Base-by-base conservation (phyloP, 306 rosid genomes). In the Trifolium dubium region DNA sequence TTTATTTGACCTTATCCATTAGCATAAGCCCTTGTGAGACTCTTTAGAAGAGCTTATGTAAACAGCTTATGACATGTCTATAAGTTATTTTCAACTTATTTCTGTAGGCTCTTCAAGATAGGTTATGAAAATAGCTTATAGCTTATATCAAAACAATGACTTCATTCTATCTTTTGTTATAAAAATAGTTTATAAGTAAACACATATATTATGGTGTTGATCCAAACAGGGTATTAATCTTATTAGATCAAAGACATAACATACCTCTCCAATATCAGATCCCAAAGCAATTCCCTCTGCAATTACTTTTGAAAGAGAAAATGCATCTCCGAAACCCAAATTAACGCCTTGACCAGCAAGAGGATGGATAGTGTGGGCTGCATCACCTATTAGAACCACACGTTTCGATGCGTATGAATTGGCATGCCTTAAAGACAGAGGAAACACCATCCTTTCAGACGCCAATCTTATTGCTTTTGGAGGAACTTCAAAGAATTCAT, bases 321-420 rank as follows among this genome's bases (percentile, higher is more conserved):
- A 82, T 35, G 95, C 97, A 69, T 91, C 96, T 60, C 92, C 96
- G 63, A 91, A 94, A 71, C 98, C 98, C 80, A 91, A 71, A 86
- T 94, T 91, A 69, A 94, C 98, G 58, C 97, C 97, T 88, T 89
- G 98, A 77, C 97, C 98, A 59, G 96, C 98, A 83, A 94, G 86
- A 61, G 98, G 96, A 76, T 91, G 98, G 77, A 94, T 90, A 7
- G 92, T 91, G 82, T 94, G 98, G 14, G 97, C 96, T 30, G 97
- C 96, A 82, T 94, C 97, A 9, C 97, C 97, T n/a, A 94, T 82
- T 37, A 91, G 85, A 79, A 85, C 92, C 31, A 91, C 88, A 3
- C 83, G 83, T 79, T 84, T 89, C 4, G 92, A 87, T 12, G 89
- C 92, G 75, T 91, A 94, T 83, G 83, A 39, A 34, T 80, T 89